Evolutionary conservation across 768 basidiomycete genomes (phyloP), one percentile per base, ranked within the genome.

Genomic region (Lactarius vividus): DNA sequence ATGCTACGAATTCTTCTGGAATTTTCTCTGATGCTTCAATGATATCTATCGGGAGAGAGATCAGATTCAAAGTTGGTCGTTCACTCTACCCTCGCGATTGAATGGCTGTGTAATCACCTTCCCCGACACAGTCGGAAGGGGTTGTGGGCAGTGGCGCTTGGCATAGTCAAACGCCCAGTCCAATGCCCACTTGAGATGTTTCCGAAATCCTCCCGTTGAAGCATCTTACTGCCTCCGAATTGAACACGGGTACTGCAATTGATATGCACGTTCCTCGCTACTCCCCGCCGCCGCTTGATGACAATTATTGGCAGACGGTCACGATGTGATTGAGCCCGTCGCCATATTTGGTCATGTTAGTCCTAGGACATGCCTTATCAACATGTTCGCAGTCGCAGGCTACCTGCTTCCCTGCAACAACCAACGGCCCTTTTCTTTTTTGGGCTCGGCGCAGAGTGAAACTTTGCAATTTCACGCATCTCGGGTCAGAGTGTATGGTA

Each of bases 1-100:
- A 39, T 37, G 33, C 49, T 59, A 26, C 53, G 31, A 59, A 31
- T 55, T 65, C 58, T 37, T 37, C 35, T 13, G 35, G 35, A 59
- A 59, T 33, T 65, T 57, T 2, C 33, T 44, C 54, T 35, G 54
- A 7, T 52, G 23, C n/a, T 5, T 39, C 37, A 18, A 18, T 40
- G 40, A 40, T 16, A 40, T 18, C 10, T 16, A 40, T 18, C 10
- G 49, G 5, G 49, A 26, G n/a, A 52, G 23, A 26, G 49, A 52
- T 52, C 49, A 52, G 49, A 26, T 52, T 52, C 26, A 26, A 26
- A 52, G 49, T 49, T 26, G 49, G 49, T 52, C 26, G 49, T 28
- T 26, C 49, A 52, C 23, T 4, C 20, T 46, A n/a, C 16, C 46
- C 46, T 52, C 49, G 6, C 26, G 26, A 52, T 49, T 26, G 49